Evolutionary conservation across 2,329 filamentous ascomycete genomes (phyloP).

Genomic region (Pyrenophora teres): DNA sequence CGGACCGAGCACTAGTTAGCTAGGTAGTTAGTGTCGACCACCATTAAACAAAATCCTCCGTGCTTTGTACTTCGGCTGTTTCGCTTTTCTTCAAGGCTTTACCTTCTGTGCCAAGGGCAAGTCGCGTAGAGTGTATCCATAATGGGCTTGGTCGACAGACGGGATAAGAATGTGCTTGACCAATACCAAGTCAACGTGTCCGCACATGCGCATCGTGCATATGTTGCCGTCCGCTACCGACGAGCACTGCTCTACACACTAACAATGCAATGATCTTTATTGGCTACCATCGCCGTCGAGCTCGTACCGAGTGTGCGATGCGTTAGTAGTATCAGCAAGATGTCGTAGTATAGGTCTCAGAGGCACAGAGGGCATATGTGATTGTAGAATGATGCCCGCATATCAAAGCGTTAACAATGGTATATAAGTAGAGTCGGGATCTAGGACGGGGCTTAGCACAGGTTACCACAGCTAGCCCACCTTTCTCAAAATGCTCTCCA

Average conservation of each 20-base stretch:
- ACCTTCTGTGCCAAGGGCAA: not conserved
- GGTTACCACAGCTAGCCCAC: not conserved
- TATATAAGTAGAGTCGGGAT: constrained; percentile 4
- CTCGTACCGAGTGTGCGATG: constrained; percentile 3
- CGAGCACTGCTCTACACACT: constrained; percentile 15
- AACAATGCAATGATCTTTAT: constrained; percentile 7
- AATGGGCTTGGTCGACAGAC: not conserved
- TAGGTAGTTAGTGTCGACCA: not conserved
- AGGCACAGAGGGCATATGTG: not conserved
- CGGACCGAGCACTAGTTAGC: too few species aligned
- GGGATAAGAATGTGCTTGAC: not conserved
- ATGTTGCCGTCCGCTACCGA: constrained; percentile 14
- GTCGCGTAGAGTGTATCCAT: not conserved
- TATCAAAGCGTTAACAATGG: not conserved
- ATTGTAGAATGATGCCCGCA: not conserved
- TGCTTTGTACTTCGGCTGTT: not conserved
- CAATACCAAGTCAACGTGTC: constrained; percentile 10
- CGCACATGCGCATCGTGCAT: constrained; percentile 21
- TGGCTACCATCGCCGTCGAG: constrained; percentile 1
- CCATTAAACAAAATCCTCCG: not conserved
- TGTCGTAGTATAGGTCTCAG: constrained; percentile 2
- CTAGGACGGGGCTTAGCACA: not conserved
- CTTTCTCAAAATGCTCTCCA: constrained; percentile 16
- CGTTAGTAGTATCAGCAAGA: not conserved
- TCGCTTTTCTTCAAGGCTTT: not conserved